Percentiles rank a stretch among this genome's conserved stretches.
Evolutionary conservation across 2,329 filamentous ascomycete species (phyloP).

Genomic region (Bipolaris victoriae): DNA sequence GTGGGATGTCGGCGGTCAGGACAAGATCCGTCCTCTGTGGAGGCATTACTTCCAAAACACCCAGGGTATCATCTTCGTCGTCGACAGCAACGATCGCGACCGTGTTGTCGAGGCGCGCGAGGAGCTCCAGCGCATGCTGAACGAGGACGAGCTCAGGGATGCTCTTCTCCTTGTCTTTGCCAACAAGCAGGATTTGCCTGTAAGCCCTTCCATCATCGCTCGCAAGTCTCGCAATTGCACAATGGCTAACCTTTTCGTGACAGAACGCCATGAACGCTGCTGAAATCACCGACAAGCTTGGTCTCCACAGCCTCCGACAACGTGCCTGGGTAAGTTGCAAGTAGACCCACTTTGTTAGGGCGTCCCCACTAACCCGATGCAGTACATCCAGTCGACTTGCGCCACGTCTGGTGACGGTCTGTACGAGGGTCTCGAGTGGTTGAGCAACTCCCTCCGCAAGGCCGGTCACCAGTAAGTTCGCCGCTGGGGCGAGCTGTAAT

Average conservation of each 20-base stretch:
- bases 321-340: constrained; percentile 87
- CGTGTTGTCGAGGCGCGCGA: constrained; percentile 92
- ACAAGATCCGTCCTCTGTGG: constrained; percentile 98
- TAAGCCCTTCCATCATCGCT: constrained; percentile 54
- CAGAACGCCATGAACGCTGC: constrained; percentile 99
- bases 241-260: constrained; percentile 21
- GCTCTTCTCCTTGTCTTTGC: constrained; percentile 93
- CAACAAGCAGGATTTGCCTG: constrained; percentile 96
- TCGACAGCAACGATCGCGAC: constrained; percentile 90
- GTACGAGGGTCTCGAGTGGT: constrained; percentile 88
- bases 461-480: constrained; percentile 55
- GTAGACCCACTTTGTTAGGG: not conserved
- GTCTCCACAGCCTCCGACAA: constrained; percentile 97
- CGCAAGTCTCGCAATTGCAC: not conserved
- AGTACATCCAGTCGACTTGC: constrained; percentile 99
- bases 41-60: constrained; percentile 97
- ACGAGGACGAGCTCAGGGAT: constrained; percentile 97
- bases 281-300: constrained; percentile 99
- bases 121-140: constrained; percentile 96
- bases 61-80: constrained; percentile 97
- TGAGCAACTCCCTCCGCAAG: constrained; percentile 62
- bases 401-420: constrained; percentile 99
- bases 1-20: constrained; percentile 98
- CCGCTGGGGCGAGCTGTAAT: constrained; percentile 18
- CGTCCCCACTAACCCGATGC: constrained; percentile 31